These are phyloP conservation scores for Protomyces macrosporus DNA, from an alignment of 1,139 yeast genomes.

Conservation along the genomic window DNA sequence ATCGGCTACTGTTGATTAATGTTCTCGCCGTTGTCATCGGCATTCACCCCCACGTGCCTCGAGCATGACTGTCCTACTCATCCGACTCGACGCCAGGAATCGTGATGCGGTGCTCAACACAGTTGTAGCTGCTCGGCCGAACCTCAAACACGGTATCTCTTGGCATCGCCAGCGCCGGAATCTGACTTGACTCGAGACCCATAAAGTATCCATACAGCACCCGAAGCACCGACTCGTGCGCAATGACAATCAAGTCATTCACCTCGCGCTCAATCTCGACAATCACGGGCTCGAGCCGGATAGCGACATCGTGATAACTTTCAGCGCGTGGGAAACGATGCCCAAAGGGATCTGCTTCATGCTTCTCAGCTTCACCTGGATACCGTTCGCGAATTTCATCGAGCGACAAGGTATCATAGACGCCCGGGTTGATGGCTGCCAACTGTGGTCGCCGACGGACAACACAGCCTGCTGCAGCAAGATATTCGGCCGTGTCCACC, in stretches of 20 bases:
- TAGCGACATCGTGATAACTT: constrained; percentile 91
- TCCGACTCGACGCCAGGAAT: background rate
- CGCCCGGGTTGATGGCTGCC: constrained; percentile 89
- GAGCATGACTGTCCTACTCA: background rate
- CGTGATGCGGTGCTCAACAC: background rate
- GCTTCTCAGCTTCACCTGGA: constrained; percentile 67
- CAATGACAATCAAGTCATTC: constrained; percentile 82
- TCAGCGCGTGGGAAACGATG: constrained; percentile 89
- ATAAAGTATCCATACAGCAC: constrained; percentile 89
- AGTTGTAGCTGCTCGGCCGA: constrained; percentile 12
- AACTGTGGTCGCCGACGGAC: constrained; percentile 72
- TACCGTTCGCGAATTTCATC: constrained; percentile 55
- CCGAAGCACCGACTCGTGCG: constrained; percentile 83
- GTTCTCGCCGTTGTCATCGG: too few species aligned
- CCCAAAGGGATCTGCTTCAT: constrained; percentile 76
- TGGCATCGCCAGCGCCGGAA: constrained; percentile 36
- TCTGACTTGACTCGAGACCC: constrained; percentile 84
- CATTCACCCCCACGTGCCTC: too few species aligned
- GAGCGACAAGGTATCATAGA: constrained; percentile 60
- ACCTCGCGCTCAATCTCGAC: constrained; percentile 53
- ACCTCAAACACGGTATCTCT: constrained; percentile 22
- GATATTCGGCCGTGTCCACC: constrained; percentile 69
- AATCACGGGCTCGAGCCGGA: constrained; percentile 85
- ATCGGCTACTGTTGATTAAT: too few species aligned
- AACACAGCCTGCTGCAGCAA: constrained; percentile 50